Percentiles rank a stretch among this genome's conserved stretches.
These are phyloP conservation scores for Aspergillus sergii DNA, from an alignment of 2,329 filamentous ascomycete genomes.

Conservation along the genomic window DNA sequence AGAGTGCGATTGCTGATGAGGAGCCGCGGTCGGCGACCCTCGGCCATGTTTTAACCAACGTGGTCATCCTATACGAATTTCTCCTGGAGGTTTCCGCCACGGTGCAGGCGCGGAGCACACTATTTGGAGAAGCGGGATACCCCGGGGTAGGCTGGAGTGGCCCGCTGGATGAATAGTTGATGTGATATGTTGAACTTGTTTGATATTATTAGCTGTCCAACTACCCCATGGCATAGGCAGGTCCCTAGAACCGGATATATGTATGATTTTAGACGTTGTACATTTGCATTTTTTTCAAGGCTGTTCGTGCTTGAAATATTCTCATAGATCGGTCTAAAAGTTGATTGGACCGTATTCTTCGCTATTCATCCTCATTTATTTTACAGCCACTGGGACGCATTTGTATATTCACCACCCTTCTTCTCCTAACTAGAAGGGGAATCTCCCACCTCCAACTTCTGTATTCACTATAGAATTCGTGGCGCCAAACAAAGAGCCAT, in stretches of 20 bases:
- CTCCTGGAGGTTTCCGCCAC: conserved; percentile 74
- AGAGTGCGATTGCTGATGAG: conserved; percentile 26
- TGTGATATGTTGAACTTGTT: not conserved
- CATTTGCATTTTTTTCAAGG: not conserved
- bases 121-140: conserved; percentile 77
- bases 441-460: too few relatives aligned
- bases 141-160: conserved; percentile 1
- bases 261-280: not conserved
- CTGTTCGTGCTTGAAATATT: not conserved
- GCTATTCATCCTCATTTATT: too few relatives aligned
- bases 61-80: conserved; percentile 78
- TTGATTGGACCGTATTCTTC: not conserved
- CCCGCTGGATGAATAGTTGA: not conserved
- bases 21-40: conserved; percentile 62
- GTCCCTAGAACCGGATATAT: not conserved
- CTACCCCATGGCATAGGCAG: not conserved
- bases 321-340: not conserved
- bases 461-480: too few relatives aligned
- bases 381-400: too few relatives aligned
- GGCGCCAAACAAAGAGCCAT: too few relatives aligned
- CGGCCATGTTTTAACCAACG: conserved; percentile 78
- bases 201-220: not conserved
- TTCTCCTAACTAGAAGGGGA: too few relatives aligned
- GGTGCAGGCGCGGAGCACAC: conserved; percentile 71
- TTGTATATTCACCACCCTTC: too few relatives aligned